Percentiles rank a stretch among this genome's conserved stretches.
Conservation (phyloP, 257 asterid species). For the Solanum microdontum region DNA sequence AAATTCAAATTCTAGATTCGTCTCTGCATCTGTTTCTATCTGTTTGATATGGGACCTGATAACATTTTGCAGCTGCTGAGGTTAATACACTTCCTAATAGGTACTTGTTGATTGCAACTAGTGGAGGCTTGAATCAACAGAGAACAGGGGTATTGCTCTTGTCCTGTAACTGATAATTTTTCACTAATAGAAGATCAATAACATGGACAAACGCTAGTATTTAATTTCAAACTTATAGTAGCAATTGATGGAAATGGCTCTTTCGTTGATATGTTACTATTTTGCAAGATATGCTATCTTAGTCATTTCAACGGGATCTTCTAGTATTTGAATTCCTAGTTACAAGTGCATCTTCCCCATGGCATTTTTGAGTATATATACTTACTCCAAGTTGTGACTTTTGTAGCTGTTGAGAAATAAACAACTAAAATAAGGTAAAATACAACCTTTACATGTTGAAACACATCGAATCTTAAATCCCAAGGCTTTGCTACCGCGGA, state of each 20-base stretch:
- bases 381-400: neutral
- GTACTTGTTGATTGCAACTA: slow-evolving; percentile 58
- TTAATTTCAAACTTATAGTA: neutral
- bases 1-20: neutral
- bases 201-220: neutral
- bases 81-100: slow-evolving; percentile 25
- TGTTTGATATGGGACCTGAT: neutral
- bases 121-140: slow-evolving; percentile 85
- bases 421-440: neutral
- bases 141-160: slow-evolving; percentile 60
- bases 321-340: neutral
- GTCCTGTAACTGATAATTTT: neutral
- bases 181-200: neutral
- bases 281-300: neutral
- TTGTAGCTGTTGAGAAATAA: neutral
- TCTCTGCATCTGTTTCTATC: neutral
- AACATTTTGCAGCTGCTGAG: slow-evolving; percentile 29
- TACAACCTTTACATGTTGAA: neutral
- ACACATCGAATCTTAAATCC: neutral
- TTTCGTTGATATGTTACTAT: neutral
- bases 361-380: neutral
- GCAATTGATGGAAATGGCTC: neutral
- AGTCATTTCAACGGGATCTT: neutral
- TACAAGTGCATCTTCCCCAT: neutral
- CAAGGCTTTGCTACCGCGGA: neutral